Evolutionary conservation across 176 grass and related monocot species (phyloP).

Genomic region (Carex scoparia): DNA sequence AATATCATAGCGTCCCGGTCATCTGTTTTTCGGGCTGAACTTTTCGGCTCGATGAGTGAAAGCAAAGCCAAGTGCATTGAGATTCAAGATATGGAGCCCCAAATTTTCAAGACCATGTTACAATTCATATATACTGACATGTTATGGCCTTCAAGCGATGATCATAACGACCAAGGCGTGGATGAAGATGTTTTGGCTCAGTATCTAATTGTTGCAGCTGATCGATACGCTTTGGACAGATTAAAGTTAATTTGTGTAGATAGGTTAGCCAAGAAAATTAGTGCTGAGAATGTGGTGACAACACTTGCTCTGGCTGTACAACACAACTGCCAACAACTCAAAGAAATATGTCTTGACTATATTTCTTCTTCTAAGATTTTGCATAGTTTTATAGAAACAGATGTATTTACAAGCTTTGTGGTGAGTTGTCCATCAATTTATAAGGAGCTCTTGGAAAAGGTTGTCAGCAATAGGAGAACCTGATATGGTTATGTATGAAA

Average conservation of each 20-base stretch:
- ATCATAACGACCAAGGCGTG: neutral
- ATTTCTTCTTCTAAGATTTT: slow-evolving; percentile 20
- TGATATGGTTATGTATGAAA: neutral
- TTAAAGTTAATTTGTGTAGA: slow-evolving; percentile 28
- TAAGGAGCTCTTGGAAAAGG: slow-evolving; percentile 7
- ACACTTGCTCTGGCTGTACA: slow-evolving; percentile 32
- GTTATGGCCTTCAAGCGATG: neutral
- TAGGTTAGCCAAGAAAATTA: slow-evolving; percentile 16
- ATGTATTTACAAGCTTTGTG: slow-evolving; percentile 15
- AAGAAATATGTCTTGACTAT: slow-evolving; percentile 30
- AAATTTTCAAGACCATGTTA: slow-evolving; percentile 11
- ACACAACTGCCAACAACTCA: slow-evolving; percentile 35
- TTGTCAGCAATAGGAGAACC: neutral
- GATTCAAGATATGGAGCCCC: slow-evolving; percentile 13
- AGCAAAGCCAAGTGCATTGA: neutral
- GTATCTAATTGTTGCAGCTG: slow-evolving; percentile 33
- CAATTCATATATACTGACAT: slow-evolving; percentile 25
- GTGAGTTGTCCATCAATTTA: slow-evolving; percentile 5
- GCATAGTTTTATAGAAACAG: neutral
- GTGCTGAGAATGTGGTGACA: slow-evolving; percentile 7
- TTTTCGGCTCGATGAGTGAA: slow-evolving; percentile 25
- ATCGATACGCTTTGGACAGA: slow-evolving; percentile 22
- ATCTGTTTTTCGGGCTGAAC: neutral
- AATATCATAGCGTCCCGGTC: neutral
- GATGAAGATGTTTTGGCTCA: slow-evolving; percentile 22